Conservation (phyloP, 345 rosid species). For the Physaria fendleri region DNA sequence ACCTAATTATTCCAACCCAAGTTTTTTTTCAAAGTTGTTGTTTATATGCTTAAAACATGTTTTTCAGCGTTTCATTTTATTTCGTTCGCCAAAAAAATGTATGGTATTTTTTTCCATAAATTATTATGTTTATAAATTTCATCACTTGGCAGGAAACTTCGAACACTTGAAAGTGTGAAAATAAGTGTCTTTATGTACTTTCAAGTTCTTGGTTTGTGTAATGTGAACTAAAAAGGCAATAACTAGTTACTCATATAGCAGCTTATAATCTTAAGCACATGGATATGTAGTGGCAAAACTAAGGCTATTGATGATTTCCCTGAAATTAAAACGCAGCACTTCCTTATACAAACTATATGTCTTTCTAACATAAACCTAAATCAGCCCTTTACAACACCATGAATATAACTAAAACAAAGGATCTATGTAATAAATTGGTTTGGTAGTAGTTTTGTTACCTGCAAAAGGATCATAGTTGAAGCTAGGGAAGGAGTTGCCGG, state of each 20-base stretch:
- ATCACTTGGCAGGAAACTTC: neutral
- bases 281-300: neutral
- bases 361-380: neutral
- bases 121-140: neutral
- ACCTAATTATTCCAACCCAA: no score
- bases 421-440: neutral
- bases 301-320: no score
- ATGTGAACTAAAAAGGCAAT: no score
- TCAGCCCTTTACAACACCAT: neutral
- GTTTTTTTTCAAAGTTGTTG: no score
- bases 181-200: neutral
- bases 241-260: no score
- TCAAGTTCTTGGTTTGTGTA: neutral
- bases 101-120: neutral
- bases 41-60: no score
- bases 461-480: constrained; percentile 43
- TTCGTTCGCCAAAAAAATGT: no score
- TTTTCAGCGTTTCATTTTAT: no score
- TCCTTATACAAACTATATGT: no score
- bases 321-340: no score
- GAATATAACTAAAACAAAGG: neutral
- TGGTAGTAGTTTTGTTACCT: no score
- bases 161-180: neutral
- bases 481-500: constrained; percentile 49
- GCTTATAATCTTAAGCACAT: no score